phyloP scores from a whole-genome alignment of 306 rosid genomes.

The Gillenia trifoliata region DNA sequence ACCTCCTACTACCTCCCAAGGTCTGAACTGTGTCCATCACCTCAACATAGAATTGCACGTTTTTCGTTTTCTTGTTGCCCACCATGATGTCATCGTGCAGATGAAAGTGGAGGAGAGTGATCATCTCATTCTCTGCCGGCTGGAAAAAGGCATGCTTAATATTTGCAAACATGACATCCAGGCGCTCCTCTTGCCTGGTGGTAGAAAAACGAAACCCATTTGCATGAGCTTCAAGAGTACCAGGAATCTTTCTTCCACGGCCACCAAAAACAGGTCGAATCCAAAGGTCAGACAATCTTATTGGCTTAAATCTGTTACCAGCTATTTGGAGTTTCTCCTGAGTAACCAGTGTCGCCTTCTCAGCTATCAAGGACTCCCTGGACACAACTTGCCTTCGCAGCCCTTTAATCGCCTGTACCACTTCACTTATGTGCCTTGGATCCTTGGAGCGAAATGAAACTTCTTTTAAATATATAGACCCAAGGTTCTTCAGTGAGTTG shows the following conservation, averaged over 20 bases:
- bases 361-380: slow-evolving; percentile 97
- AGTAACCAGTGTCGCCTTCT: slow-evolving; percentile 91
- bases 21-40: slow-evolving; percentile 95
- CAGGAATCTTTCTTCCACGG: slow-evolving; percentile 88
- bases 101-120: slow-evolving; percentile 89
- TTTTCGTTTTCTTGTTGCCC: slow-evolving; percentile 93
- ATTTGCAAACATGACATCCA: slow-evolving; percentile 71
- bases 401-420: slow-evolving; percentile 78
- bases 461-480: slow-evolving; percentile 83
- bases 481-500: slow-evolving; percentile 58
- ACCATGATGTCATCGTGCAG: slow-evolving; percentile 95
- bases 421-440: slow-evolving; percentile 78
- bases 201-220: slow-evolving; percentile 93
- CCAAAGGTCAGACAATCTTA: slow-evolving; percentile 80
- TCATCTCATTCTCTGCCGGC: slow-evolving; percentile 99
- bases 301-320: slow-evolving; percentile 81
- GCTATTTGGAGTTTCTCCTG: slow-evolving; percentile 93
- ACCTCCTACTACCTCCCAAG: slow-evolving; percentile 81
- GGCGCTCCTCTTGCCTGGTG: slow-evolving; percentile 82
- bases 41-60: slow-evolving; percentile 85
- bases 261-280: slow-evolving; percentile 92
- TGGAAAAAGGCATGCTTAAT: slow-evolving; percentile 90
- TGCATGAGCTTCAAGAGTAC: slow-evolving; percentile 82
- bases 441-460: slow-evolving; percentile 94
- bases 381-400: slow-evolving; percentile 78